Base-by-base conservation (phyloP, 345 rosid species). In the Rhizophora apiculata region DNA sequence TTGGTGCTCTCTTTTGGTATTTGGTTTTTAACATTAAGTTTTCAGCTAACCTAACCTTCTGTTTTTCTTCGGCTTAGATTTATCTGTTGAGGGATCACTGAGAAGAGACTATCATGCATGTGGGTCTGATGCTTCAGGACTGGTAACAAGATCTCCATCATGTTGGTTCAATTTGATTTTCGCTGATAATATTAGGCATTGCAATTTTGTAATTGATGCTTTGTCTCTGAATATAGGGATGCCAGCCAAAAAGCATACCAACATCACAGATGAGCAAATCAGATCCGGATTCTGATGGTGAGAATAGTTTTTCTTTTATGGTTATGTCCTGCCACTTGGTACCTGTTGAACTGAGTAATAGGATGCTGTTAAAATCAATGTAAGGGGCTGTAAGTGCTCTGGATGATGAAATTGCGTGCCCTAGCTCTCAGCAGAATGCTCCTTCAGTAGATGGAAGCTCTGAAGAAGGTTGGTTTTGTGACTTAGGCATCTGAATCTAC, bases 221-320 rank as follows among this genome's bases (percentile, higher is more conserved):
- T 31, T 59, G 51, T 57, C 32, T 70, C 51, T 48, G 30, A 72
- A 39, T 74, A 64, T 74, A 85, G 87, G 84, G 75, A 65, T 79
- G 60, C 75, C 85, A 69, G 79, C 74, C 80, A 64, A 86, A 80
- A 73, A 76, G 76, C 74, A 73, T 68, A 2, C 78, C 80, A 57
- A 62, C 72, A 32, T 72, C 84, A 43, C 87, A 78, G 55, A 72
- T 68, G 63, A 83, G 83, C 79, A 83, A 79, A 82, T 88, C 89
- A 58, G 89, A 88, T 81, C 85, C 76, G 34, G 87, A 83, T 72
- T 85, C 88, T 58, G 91, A 85, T 81, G 96, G 96, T 93, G 80
- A 87, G 93, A 61, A 60, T 72, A 26, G 69, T 46, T 68, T 76
- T 63, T 67, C 7, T 72, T 74, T 29, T 64, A 48, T 46, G 13